Evolutionary conservation across 75 land plant genomes (phyloP).

Genomic region (Larix kaempferi): DNA sequence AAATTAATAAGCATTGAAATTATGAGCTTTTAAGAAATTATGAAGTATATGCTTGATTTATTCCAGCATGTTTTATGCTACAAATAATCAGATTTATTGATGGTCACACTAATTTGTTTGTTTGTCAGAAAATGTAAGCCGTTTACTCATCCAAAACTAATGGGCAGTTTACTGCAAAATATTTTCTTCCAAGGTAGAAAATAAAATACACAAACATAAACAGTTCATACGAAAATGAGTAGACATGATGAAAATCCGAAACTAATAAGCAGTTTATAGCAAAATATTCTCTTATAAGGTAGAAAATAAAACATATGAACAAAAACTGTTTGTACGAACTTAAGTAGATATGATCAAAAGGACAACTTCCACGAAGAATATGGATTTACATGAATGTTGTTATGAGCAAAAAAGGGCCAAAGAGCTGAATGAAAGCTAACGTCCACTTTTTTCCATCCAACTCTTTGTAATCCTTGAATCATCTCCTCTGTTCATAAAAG

Average conservation of each 20-base stretch:
- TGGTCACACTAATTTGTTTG: not conserved
- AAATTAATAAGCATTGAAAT: too few relatives aligned
- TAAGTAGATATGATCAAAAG: constrained; percentile 5
- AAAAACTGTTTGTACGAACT: not conserved
- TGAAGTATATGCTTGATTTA: too few relatives aligned
- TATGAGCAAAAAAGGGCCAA: constrained; percentile 96
- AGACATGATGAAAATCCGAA: constrained; percentile 8
- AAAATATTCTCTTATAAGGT: not conserved
- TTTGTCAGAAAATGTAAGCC: not conserved
- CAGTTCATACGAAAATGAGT: not conserved
- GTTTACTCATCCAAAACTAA: not conserved
- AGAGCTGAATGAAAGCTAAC: constrained; percentile 91
- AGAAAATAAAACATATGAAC: not conserved
- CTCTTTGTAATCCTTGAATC: constrained; percentile 83
- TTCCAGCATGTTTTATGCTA: not conserved
- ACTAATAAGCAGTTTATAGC: not conserved
- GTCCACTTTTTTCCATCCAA: constrained; percentile 94
- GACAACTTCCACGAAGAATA: not conserved
- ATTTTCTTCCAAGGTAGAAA: not conserved
- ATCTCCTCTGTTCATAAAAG: constrained; percentile 79
- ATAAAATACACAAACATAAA: not conserved
- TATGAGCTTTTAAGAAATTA: too few relatives aligned
- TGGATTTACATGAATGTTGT: constrained; percentile 73
- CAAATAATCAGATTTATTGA: not conserved
- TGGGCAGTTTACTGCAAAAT: not conserved